Base-by-base conservation (phyloP, 2,329 filamentous ascomycete genomes). In the Domatiomyces catenatus region DNA sequence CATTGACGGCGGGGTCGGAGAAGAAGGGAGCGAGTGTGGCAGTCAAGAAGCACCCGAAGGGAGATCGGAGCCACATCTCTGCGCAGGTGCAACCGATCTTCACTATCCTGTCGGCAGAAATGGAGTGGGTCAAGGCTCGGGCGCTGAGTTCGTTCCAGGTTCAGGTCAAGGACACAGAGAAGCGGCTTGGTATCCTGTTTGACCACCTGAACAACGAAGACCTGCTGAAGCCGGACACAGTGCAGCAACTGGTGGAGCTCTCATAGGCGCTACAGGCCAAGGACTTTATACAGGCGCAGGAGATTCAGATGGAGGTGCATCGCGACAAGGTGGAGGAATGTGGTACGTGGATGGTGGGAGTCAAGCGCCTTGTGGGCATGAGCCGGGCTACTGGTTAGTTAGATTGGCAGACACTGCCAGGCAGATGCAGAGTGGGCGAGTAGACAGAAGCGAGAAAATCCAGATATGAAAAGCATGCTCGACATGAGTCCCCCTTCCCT, bases 181-280 rank as follows among this genome's bases (percentile, higher is more conserved):
- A 94, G 70, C 81, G 92, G 24, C 75, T 98, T 52, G 86, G 85
- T 61, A 81, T 95, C 47, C 73, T 98, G n/a, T 96, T 95, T 65
- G 90, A 98, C 63, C 88, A 95, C 66, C 74, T 98, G 46, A 98
- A 96, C 75, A 96, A 96, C 58, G 84, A 89, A 62, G 89, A 96
- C 62, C 73, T 95, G 42, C 74, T 96, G 50, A 85, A 84, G 69
- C 78, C 84, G 1, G 82, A 85, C 61, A 95, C 72, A 5, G 56
- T 75, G 22, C 64, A 66, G 42, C 69, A 69, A 50, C 70, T 75
- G 64, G 63, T 63, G 8, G 64, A 71, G 61, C 56, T 76, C 57
- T 76, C 84, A 7, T 69, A 77, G 55, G 79, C 83, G 22, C 67
- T 93, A 50, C 77, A 84, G 59, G 66, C 71, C 50, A 81, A 79